phyloP scores from a whole-genome alignment of 108 stramenopile species.

The Chaetoceros tenuissimus region DNA sequence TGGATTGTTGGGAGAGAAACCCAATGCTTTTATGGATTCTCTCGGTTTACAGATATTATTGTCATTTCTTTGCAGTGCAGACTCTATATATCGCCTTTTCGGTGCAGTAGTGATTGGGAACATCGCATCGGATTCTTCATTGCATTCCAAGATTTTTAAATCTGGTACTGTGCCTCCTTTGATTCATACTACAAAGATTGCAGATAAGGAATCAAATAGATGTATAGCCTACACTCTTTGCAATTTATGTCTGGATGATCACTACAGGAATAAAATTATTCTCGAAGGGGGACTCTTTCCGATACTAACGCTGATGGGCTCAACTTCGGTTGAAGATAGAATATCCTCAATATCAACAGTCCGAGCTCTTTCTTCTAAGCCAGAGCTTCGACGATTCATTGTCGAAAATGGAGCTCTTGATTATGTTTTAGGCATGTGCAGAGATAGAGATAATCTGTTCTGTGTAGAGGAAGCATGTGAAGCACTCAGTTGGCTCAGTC shows the following conservation, averaged over 20 bases:
- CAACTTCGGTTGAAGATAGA: constrained; percentile 48
- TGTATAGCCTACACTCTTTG: constrained; percentile 79
- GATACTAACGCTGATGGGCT: constrained; percentile 58
- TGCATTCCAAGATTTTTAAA: constrained; percentile 43
- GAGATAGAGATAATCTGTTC: neutral
- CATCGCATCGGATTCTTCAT: constrained; percentile 46
- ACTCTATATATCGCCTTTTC: constrained; percentile 75
- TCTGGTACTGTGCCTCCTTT: constrained; percentile 57
- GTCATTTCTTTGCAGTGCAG: constrained; percentile 67
- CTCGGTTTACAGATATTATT: constrained; percentile 52
- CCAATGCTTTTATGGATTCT: constrained; percentile 43
- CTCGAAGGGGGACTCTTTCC: constrained; percentile 61
- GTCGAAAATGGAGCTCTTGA: constrained; percentile 58
- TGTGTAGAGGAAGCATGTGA: constrained; percentile 11
- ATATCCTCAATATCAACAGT: constrained; percentile 60
- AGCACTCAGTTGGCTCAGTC: constrained; percentile 23
- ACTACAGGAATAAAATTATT: constrained; percentile 45
- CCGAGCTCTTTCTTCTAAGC: constrained; percentile 43
- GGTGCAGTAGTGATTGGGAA: constrained; percentile 84
- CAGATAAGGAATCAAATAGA: constrained; percentile 66
- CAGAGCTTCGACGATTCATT: constrained; percentile 37
- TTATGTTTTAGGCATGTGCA: constrained; percentile 19
- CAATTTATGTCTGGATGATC: constrained; percentile 54
- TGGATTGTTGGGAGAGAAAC: constrained; percentile 69
- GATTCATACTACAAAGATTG: constrained; percentile 29